phyloP scores from a whole-genome alignment of 2,329 filamentous ascomycete genomes.

The Exophiala sp. region DNA sequence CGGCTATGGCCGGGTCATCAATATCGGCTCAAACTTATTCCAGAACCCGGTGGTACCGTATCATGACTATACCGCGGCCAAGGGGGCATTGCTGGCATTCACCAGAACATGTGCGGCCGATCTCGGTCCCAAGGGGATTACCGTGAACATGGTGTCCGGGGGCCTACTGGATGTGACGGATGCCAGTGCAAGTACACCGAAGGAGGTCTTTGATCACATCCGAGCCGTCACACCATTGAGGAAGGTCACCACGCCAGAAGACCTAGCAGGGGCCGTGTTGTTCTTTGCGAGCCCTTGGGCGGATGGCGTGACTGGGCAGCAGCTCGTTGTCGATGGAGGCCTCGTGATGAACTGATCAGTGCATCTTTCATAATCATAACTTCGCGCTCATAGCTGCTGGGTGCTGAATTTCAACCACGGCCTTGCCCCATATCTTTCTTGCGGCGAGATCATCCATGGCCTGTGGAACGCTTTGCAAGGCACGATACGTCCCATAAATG shows the following conservation, averaged over 20 bases:
- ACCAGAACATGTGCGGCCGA: slow-evolving; percentile 25
- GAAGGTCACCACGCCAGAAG: slow-evolving; percentile 22
- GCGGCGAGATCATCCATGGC: slow-evolving; percentile 52
- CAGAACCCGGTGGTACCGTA: slow-evolving; percentile 26
- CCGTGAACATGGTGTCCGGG: slow-evolving; percentile 24
- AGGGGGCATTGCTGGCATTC: slow-evolving; percentile 22
- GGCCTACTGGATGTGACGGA: slow-evolving; percentile 22
- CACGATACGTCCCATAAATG: slow-evolving; percentile 50
- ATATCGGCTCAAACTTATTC: slow-evolving; percentile 24
- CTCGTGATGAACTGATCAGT: slow-evolving; percentile 21
- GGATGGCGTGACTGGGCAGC: slow-evolving; percentile 20
- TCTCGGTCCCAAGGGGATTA: slow-evolving; percentile 21
- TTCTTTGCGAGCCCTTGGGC: slow-evolving; percentile 25
- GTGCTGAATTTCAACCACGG: slow-evolving; percentile 47
- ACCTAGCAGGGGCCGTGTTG: slow-evolving; percentile 24
- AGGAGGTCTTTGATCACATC: slow-evolving; percentile 25
- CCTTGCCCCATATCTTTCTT: slow-evolving; percentile 55
- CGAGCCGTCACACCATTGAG: slow-evolving; percentile 22
- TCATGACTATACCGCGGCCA: slow-evolving; percentile 26
- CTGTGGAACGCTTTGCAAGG: slow-evolving; percentile 47
- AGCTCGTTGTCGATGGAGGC: slow-evolving; percentile 25
- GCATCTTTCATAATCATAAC: slow-evolving; percentile 6
- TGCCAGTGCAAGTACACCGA: slow-evolving; percentile 21
- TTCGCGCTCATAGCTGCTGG: slow-evolving; percentile 13
- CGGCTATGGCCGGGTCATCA: slow-evolving; percentile 22